phyloP scores from a whole-genome alignment of 2,329 filamentous ascomycete genomes.

The Laburnicola sp. region DNA sequence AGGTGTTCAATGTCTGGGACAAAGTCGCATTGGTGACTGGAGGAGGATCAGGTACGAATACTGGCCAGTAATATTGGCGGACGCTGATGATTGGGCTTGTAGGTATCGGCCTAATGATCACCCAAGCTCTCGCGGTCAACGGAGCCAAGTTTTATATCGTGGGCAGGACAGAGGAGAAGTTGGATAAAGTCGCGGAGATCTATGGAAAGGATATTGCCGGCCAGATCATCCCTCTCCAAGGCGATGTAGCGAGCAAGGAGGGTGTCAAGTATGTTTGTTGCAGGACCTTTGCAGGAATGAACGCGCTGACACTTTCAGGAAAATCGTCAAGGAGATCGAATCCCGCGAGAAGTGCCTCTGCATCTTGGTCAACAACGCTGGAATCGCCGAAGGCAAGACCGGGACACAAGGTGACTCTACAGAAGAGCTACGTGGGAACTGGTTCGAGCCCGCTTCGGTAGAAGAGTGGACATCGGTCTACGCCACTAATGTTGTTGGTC shows the following conservation, averaged over 20 bases:
- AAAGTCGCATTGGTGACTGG: constrained; percentile 50
- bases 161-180: constrained; percentile 53
- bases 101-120: constrained; percentile 54
- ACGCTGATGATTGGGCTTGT: too few relatives aligned
- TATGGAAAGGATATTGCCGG: constrained; percentile 51
- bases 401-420: constrained; percentile 45
- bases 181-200: constrained; percentile 50
- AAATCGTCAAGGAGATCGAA: constrained; percentile 49
- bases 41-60: constrained; percentile 52
- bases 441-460: constrained; percentile 50
- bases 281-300: background rate
- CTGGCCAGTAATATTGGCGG: too few relatives aligned
- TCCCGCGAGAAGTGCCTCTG: constrained; percentile 50
- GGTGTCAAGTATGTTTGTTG: constrained; percentile 42
- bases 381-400: constrained; percentile 47
- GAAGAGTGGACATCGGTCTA: constrained; percentile 53
- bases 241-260: constrained; percentile 51
- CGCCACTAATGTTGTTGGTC: constrained; percentile 53
- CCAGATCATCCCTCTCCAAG: constrained; percentile 51
- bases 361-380: constrained; percentile 54
- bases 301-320: constrained; percentile 22
- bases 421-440: constrained; percentile 50
- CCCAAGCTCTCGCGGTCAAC: constrained; percentile 53
- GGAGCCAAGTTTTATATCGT: constrained; percentile 54
- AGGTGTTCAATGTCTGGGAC: constrained; percentile 45